phyloP scores from a whole-genome alignment of 202 grass and related monocot species.

The Schoenoplectus triqueter region DNA sequence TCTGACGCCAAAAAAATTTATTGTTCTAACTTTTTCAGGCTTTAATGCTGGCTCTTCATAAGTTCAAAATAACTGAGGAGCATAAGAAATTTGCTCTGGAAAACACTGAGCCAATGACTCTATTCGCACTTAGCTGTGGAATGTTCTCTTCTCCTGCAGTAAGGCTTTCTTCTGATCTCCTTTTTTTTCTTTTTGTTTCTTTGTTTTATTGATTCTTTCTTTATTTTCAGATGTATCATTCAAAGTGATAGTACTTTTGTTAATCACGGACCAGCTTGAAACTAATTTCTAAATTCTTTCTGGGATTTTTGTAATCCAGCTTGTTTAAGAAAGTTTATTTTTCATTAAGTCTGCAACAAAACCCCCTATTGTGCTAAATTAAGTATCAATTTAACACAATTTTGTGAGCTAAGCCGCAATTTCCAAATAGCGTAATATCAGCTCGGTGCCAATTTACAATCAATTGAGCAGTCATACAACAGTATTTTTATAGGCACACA shows the following conservation, averaged over 20 bases:
- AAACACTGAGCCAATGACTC: conserved; percentile 65
- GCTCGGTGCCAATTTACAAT: neutral
- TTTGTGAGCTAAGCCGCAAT: conserved; percentile 7
- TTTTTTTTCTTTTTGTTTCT: neutral
- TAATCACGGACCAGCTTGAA: neutral
- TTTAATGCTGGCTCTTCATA: conserved; percentile 83
- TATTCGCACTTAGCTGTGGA: conserved; percentile 91
- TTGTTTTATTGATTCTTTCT: neutral
- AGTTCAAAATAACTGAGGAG: conserved; percentile 92
- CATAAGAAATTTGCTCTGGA: conserved; percentile 81
- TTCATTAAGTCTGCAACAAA: neutral
- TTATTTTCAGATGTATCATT: neutral
- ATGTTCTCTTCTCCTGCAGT: conserved; percentile 98
- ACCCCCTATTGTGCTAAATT: neutral
- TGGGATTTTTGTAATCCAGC: neutral
- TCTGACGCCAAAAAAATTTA: conserved; percentile 38
- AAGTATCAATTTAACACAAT: neutral
- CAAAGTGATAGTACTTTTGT: neutral
- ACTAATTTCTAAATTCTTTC: neutral
- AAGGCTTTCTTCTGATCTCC: conserved; percentile 40
- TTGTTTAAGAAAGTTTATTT: neutral
- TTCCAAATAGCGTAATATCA: neutral
- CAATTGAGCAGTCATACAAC: neutral
- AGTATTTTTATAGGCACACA: neutral
- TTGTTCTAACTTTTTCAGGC: conserved; percentile 55